Evolutionary conservation across 2,329 filamentous ascomycete genomes (phyloP).

Genomic region (Zopfia rhizophila): DNA sequence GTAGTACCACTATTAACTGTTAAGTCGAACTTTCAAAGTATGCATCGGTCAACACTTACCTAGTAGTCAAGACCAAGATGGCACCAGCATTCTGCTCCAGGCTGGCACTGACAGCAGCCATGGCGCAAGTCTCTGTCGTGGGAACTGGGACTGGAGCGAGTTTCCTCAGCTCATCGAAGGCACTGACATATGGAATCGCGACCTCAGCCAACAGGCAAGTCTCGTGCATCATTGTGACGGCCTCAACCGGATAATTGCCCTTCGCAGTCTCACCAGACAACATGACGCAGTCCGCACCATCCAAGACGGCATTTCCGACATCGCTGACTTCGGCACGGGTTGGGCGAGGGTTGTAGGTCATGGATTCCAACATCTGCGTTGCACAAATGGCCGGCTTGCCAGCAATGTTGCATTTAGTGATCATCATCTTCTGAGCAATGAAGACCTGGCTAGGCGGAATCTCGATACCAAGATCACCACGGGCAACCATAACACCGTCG

Average conservation of each 20-base stretch:
- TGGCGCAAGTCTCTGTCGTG: constrained; percentile 93
- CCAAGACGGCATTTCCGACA: constrained; percentile 96
- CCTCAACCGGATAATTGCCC: constrained; percentile 91
- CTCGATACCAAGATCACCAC: constrained; percentile 98
- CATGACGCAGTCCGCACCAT: constrained; percentile 99
- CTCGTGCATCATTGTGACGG: constrained; percentile 98
- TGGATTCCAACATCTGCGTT: constrained; percentile 99
- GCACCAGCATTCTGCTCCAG: constrained; percentile 96
- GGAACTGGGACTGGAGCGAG: constrained; percentile 84
- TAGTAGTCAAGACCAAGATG: constrained; percentile 95
- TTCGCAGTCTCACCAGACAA: constrained; percentile 99
- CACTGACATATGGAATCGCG: constrained; percentile 94
- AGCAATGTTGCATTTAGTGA: constrained; percentile 99
- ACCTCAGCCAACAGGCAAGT: constrained; percentile 97
- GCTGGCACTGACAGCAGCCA: constrained; percentile 94
- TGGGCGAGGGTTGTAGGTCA: constrained; percentile 99
- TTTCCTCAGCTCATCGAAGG: constrained; percentile 94
- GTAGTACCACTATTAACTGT: constrained; percentile 76
- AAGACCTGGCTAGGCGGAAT: constrained; percentile 99
- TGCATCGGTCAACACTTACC: constrained; percentile 58
- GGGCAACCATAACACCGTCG: constrained; percentile 99
- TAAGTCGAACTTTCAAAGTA: constrained; percentile 21
- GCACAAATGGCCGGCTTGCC: constrained; percentile 99
- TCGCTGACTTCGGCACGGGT: constrained; percentile 99
- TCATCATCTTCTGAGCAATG: constrained; percentile 99